These are phyloP conservation scores for Metschnikowia borealis DNA, from an alignment of 805 yeast genomes.

Conservation along the genomic window DNA sequence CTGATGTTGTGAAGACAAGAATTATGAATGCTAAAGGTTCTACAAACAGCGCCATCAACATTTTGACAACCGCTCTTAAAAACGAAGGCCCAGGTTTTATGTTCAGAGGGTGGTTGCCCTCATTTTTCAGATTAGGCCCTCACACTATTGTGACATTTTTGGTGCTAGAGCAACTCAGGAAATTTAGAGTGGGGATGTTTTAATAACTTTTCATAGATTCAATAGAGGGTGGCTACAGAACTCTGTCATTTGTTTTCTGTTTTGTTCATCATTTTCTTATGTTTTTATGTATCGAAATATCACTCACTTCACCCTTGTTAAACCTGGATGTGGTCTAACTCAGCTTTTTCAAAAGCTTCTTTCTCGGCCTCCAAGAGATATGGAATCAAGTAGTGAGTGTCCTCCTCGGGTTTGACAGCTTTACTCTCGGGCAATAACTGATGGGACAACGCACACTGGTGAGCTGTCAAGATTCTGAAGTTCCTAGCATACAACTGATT, in stretches of 20 bases:
- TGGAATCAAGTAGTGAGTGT: constrained; percentile 78
- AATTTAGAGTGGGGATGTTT: constrained; percentile 47
- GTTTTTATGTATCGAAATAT: not conserved
- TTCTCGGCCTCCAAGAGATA: constrained; percentile 92
- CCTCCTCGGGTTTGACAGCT: constrained; percentile 76
- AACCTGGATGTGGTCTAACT: constrained; percentile 70
- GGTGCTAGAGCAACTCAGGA: constrained; percentile 63
- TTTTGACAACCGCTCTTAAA: constrained; percentile 53
- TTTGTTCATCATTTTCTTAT: not conserved
- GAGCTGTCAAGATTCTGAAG: constrained; percentile 88
- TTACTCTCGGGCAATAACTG: constrained; percentile 79
- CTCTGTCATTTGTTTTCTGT: not conserved
- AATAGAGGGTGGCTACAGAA: not conserved
- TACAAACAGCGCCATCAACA: constrained; percentile 44
- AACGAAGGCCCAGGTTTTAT: constrained; percentile 73
- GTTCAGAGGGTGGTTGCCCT: constrained; percentile 90
- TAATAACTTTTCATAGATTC: constrained; percentile 3
- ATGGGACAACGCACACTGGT: constrained; percentile 80
- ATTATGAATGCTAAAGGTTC: constrained; percentile 66
- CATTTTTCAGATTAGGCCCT: constrained; percentile 83
- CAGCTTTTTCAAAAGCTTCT: constrained; percentile 82
- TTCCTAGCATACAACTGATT: constrained; percentile 85
- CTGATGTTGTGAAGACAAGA: constrained; percentile 84
- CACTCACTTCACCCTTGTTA: constrained; percentile 5
- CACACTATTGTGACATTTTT: constrained; percentile 67